These are phyloP conservation scores for Russula brevipes DNA, from an alignment of 768 basidiomycete species.

Conservation along the genomic window DNA sequence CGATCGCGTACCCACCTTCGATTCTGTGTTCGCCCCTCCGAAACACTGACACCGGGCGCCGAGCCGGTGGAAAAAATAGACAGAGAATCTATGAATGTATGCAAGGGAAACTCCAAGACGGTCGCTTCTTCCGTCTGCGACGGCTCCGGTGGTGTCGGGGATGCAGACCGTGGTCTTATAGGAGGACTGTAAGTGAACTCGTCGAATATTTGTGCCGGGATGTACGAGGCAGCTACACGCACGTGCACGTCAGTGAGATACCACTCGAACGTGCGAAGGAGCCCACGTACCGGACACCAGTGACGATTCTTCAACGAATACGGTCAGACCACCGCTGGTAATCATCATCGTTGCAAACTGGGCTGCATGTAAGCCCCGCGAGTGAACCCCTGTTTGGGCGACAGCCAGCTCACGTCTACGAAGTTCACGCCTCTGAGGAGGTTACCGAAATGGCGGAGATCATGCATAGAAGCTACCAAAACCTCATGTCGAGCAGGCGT, in stretches of 20 bases:
- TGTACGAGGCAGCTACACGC: slow-evolving; percentile 72
- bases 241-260: background rate
- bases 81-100: slow-evolving; percentile 81
- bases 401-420: slow-evolving; percentile 52
- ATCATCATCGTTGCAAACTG: slow-evolving; percentile 74
- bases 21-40: slow-evolving; percentile 32
- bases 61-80: slow-evolving; percentile 84
- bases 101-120: slow-evolving; percentile 79
- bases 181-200: slow-evolving; percentile 63
- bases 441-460: slow-evolving; percentile 75
- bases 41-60: slow-evolving; percentile 29
- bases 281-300: slow-evolving; percentile 62
- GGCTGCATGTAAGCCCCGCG: slow-evolving; percentile 1
- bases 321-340: slow-evolving; percentile 61
- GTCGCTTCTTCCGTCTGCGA: slow-evolving; percentile 31
- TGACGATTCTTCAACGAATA: slow-evolving; percentile 82
- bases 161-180: slow-evolving; percentile 26
- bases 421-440: slow-evolving; percentile 82
- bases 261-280: background rate
- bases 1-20: slow-evolving; percentile 44
- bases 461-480: slow-evolving; percentile 67
- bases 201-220: slow-evolving; percentile 73
- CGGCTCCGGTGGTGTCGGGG: slow-evolving; percentile 23
- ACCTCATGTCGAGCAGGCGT: slow-evolving; percentile 36
- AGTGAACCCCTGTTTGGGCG: background rate